Evolutionary conservation across 2,329 filamentous ascomycete genomes (phyloP).

Genomic region (Dothidotthia symphoricarpi): DNA sequence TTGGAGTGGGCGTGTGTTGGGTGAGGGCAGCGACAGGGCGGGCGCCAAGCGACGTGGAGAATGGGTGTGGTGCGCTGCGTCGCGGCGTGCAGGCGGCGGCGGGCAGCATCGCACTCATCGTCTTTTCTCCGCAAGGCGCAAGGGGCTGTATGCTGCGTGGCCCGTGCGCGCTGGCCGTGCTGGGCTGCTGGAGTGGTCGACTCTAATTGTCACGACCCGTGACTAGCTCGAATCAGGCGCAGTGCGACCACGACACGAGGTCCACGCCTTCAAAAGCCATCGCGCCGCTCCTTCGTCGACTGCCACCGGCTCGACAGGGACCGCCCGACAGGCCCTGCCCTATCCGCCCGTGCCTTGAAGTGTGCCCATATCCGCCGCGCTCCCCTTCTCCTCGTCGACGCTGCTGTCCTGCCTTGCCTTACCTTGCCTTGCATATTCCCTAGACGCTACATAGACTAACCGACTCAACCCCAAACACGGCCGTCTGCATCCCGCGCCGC

Average conservation of each 20-base stretch:
- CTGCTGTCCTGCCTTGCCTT: too few relatives aligned
- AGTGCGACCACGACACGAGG: constrained; percentile 19
- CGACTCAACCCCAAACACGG: constrained; percentile 10
- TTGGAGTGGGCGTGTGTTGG: background rate
- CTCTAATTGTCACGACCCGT: constrained; percentile 8
- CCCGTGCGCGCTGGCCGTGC: constrained; percentile 2
- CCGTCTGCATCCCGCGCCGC: too few relatives aligned
- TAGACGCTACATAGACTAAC: constrained; percentile 20
- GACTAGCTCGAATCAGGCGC: constrained; percentile 18
- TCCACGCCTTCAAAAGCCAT: constrained; percentile 14
- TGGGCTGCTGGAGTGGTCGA: too few relatives aligned
- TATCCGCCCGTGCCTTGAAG: background rate
- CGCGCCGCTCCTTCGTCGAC: constrained; percentile 16
- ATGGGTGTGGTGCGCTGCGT: too few relatives aligned
- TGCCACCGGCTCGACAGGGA: constrained; percentile 7
- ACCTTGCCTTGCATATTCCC: too few relatives aligned
- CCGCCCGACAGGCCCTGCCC: constrained; percentile 2
- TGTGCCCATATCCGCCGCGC: constrained; percentile 1
- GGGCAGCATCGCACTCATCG: too few relatives aligned
- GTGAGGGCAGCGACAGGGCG: too few relatives aligned
- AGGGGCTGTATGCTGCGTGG: constrained; percentile 1
- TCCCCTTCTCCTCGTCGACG: too few relatives aligned
- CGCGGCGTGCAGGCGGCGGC: too few relatives aligned
- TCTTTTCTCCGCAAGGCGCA: too few relatives aligned
- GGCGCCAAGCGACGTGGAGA: too few relatives aligned